phyloP scores from a whole-genome alignment of 768 basidiomycete genomes.

The Collybiopsis luxurians region DNA sequence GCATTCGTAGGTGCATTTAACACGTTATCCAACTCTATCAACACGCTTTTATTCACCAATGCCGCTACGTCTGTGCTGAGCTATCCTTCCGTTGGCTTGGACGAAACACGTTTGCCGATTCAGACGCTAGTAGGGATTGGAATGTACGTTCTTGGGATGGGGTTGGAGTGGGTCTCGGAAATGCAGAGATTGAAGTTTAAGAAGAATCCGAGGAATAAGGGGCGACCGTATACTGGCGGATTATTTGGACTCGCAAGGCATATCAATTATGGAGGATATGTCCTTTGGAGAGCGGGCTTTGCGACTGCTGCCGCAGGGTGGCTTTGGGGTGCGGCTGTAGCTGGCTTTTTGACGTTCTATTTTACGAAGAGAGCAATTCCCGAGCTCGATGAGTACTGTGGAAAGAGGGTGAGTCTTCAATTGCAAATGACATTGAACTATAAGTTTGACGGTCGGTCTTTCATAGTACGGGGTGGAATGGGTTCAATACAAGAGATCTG shows the following conservation, averaged over 20 bases:
- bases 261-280: slow-evolving; percentile 22
- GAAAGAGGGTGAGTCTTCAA: not conserved
- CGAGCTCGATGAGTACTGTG: slow-evolving; percentile 4
- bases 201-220: slow-evolving; percentile 8
- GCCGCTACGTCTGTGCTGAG: not conserved
- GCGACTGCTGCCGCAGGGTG: slow-evolving; percentile 13
- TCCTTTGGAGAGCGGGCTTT: slow-evolving; percentile 21
- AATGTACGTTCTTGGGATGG: not conserved
- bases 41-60: not conserved
- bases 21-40: not conserved
- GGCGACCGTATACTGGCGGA: slow-evolving; percentile 18
- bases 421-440: not conserved
- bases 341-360: not conserved
- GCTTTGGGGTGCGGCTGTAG: not conserved
- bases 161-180: slow-evolving; percentile 2
- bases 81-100: not conserved
- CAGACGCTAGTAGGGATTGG: not conserved
- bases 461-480: not conserved
- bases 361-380: not conserved
- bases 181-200: slow-evolving; percentile 5
- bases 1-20: not conserved
- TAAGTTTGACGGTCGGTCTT: not conserved
- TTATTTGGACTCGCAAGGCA: slow-evolving; percentile 22
- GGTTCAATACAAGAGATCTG: not conserved
- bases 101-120: not conserved